These are phyloP conservation scores for Letharia lupina DNA, from an alignment of 495 filamentous ascomycete genomes.

Conservation along the genomic window DNA sequence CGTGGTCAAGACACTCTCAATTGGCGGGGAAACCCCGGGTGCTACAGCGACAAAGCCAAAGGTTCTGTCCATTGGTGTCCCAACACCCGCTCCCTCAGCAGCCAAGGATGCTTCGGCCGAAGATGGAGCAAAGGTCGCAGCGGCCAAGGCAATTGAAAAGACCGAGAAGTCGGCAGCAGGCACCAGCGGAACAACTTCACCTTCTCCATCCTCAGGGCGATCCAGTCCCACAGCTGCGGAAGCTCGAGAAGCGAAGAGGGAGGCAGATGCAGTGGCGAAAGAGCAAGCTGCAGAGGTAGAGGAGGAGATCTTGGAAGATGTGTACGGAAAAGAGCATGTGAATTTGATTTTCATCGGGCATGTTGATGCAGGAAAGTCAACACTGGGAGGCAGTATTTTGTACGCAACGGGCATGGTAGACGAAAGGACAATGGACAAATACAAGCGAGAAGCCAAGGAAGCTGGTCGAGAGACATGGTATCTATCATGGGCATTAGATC, in stretches of 20 bases:
- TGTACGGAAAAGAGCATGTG: constrained; percentile 97
- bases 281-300: constrained; percentile 87
- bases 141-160: constrained; percentile 75
- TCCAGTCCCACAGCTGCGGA: constrained; percentile 57
- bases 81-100: constrained; percentile 35
- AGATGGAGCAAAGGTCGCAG: constrained; percentile 61
- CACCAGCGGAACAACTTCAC: constrained; percentile 63
- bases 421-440: constrained; percentile 95
- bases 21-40: constrained; percentile 42
- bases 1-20: constrained; percentile 63
- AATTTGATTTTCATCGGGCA: constrained; percentile 98
- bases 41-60: constrained; percentile 50
- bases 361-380: constrained; percentile 96
- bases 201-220: constrained; percentile 68
- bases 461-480: constrained; percentile 98
- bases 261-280: constrained; percentile 75
- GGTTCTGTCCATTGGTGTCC: constrained; percentile 56
- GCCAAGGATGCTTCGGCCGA: constrained; percentile 47
- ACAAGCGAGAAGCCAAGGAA: constrained; percentile 93
- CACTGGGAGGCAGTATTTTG: constrained; percentile 83
- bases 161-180: constrained; percentile 50
- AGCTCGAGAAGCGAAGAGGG: constrained; percentile 46
- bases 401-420: constrained; percentile 98
- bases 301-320: constrained; percentile 81
- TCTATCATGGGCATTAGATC: constrained; percentile 91